Conservation (phyloP, 176 grass and related monocot species). For the Oropetium thomaeum region DNA sequence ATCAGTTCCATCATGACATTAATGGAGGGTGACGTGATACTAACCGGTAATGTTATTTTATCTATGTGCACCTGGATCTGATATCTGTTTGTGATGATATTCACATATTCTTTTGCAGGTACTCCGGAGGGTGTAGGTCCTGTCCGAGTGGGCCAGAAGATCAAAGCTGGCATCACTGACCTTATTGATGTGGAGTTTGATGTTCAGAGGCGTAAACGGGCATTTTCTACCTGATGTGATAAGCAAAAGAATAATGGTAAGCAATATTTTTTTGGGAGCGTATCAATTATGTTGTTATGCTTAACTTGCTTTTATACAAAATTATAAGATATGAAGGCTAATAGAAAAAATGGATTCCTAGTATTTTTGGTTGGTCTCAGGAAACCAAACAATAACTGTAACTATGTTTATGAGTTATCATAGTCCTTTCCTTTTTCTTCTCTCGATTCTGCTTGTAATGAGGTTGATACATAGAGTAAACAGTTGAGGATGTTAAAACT, state of each 20-base stretch:
- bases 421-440: not conserved
- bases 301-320: not conserved
- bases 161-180: slow-evolving; percentile 91
- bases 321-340: not conserved
- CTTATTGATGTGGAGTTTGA: slow-evolving; percentile 84
- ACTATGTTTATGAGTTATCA: not conserved
- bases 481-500: not conserved
- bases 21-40: slow-evolving; percentile 92
- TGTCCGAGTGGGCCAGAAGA: slow-evolving; percentile 76
- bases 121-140: slow-evolving; percentile 90
- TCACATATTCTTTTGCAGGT: slow-evolving; percentile 37
- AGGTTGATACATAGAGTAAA: not conserved
- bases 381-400: not conserved
- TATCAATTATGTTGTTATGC: not conserved
- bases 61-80: not conserved
- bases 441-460: not conserved
- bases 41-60: slow-evolving; percentile 57
- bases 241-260: slow-evolving; percentile 12
- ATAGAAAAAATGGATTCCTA: not conserved
- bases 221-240: slow-evolving; percentile 42
- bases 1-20: slow-evolving; percentile 94
- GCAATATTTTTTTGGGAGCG: not conserved
- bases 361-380: not conserved
- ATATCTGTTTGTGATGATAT: not conserved
- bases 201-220: slow-evolving; percentile 64